Conservation (phyloP, 2,329 filamentous ascomycete genomes). For the Microcera coccophila region DNA sequence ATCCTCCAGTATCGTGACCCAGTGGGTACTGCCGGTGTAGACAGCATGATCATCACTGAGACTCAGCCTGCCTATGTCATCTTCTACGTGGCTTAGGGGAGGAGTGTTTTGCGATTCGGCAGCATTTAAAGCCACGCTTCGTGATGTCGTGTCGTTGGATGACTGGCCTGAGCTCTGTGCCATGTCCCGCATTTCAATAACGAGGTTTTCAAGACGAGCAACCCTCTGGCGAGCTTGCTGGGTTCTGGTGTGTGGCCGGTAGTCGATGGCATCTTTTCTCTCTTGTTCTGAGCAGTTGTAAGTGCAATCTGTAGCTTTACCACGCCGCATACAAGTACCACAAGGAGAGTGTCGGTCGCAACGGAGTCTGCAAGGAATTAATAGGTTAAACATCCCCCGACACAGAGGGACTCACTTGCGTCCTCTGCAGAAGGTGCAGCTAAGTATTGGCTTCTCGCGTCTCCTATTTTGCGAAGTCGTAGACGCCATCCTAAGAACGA, state of each 20-base stretch:
- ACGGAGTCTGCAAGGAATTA: slow-evolving; percentile 2
- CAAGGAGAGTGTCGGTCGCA: slow-evolving; percentile 8
- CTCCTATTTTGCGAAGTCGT: background rate
- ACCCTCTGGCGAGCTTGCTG: slow-evolving; percentile 15
- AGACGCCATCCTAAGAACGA: background rate
- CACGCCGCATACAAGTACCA: slow-evolving; percentile 5
- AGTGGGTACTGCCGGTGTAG: slow-evolving; percentile 7
- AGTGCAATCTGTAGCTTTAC: slow-evolving; percentile 6
- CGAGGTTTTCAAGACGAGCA: slow-evolving; percentile 14
- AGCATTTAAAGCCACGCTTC: background rate
- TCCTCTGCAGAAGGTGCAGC: slow-evolving; percentile 7
- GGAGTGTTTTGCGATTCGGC: background rate
- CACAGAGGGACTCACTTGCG: slow-evolving; percentile 4
- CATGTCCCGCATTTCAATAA: slow-evolving; percentile 13
- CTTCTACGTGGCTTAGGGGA: background rate
- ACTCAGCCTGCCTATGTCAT: slow-evolving; percentile 5
- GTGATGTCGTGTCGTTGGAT: background rate
- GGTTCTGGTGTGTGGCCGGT: slow-evolving; percentile 7
- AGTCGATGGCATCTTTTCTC: slow-evolving; percentile 15
- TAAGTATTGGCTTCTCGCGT: slow-evolving; percentile 7
- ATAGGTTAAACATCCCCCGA: background rate
- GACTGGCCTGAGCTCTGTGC: slow-evolving; percentile 3
- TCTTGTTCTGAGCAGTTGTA: slow-evolving; percentile 14
- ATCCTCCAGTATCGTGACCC: slow-evolving; percentile 6
- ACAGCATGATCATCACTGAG: slow-evolving; percentile 4